Conservation (phyloP, 2,329 filamentous ascomycete genomes). For the Colletotrichum lini region DNA sequence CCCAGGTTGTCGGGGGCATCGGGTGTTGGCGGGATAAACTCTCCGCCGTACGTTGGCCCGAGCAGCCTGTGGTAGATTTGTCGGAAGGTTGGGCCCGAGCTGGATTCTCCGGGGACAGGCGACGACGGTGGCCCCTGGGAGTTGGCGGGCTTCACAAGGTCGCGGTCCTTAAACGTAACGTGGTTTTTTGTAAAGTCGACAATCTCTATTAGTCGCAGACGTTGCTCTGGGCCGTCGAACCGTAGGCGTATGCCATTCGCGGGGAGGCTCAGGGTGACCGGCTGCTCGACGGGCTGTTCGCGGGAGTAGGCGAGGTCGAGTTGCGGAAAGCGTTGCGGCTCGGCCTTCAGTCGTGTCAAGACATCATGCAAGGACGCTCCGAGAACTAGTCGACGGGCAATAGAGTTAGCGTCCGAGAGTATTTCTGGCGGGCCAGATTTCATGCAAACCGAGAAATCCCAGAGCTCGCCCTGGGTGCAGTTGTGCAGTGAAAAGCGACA, state of each 20-base stretch:
- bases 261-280: slow-evolving; percentile 82
- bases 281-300: slow-evolving; percentile 79
- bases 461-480: slow-evolving; percentile 77
- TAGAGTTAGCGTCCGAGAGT: slow-evolving; percentile 41
- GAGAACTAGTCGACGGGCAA: slow-evolving; percentile 71
- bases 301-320: slow-evolving; percentile 87
- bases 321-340: slow-evolving; percentile 85
- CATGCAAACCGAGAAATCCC: slow-evolving; percentile 67
- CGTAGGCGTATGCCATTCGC: slow-evolving; percentile 90
- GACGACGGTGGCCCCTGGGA: slow-evolving; percentile 50
- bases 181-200: slow-evolving; percentile 89
- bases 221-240: slow-evolving; percentile 94
- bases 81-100: slow-evolving; percentile 81
- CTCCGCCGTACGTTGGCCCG: slow-evolving; percentile 92
- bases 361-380: slow-evolving; percentile 94
- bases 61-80: slow-evolving; percentile 95
- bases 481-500: slow-evolving; percentile 71
- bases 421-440: slow-evolving; percentile 34
- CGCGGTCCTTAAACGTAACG: slow-evolving; percentile 84
- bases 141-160: slow-evolving; percentile 78
- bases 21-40: slow-evolving; percentile 80
- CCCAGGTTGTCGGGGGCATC: slow-evolving; percentile 71
- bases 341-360: slow-evolving; percentile 88
- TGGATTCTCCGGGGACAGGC: slow-evolving; percentile 48
- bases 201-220: slow-evolving; percentile 91